Base-by-base conservation (phyloP, 2,329 filamentous ascomycete species). In the Trichoderma hamatum region DNA sequence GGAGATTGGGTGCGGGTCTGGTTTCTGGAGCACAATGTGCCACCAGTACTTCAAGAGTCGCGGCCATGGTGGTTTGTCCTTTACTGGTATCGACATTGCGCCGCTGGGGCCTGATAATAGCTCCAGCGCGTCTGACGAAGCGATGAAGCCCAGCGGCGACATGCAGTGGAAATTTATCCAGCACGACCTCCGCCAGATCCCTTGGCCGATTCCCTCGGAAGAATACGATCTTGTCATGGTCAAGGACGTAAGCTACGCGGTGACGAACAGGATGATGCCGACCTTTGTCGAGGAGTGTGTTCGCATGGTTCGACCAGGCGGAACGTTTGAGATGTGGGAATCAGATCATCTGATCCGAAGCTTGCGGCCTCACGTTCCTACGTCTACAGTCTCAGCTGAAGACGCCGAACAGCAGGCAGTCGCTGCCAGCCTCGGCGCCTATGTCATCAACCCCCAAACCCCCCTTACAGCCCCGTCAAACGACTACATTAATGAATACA, bases 131-230 rank as follows among this genome's bases (percentile, higher is more conserved):
- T 71, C 74, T 6, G 69, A 75, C 63, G 78, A 78, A 55, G 76
- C 76, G 63, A 77, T 85, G 74, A 88, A 89, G 73, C 83, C 83
- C 4, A 85, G 88, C 72, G 89, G 90, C 74, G 92, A 92, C 59
- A 91, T 97, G 84, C 90, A 92, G 72, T 97, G 94, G 93, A 89
- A 85, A 13, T 97, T 97, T 77, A 88, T 97, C 65, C 92, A 94
- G 76, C 93, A 97, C 77, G 94, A 97, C 78, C 81, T 97, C 72
- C 90, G 93, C 69, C 87, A 88, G 70, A 78, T 86, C 2, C 92
- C 93, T 0, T 87, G 94, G 75, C 95, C 95, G 0, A 93, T 97
- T 72, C 84, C 88, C 2, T 88, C 93, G 70, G 90, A 86, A 43
- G 90, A 94, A 74, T 97, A 96, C 78, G 93, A 97, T 77, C 85